These are phyloP conservation scores for Dryas octopetala DNA, from an alignment of 306 rosid species.

Conservation along the genomic window DNA sequence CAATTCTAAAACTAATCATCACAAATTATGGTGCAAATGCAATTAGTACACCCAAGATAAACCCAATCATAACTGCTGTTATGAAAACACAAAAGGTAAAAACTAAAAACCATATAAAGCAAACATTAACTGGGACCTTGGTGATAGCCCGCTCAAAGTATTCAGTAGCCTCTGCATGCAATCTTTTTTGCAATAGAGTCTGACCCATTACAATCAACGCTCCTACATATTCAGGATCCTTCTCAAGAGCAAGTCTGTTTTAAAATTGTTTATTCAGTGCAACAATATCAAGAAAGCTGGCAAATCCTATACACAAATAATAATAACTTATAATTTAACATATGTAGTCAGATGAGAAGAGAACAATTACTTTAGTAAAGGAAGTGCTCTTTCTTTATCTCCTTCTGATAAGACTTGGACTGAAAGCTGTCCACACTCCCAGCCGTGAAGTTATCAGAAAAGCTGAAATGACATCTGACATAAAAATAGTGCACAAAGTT, in stretches of 20 bases:
- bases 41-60: slow-evolving; percentile 6
- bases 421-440: slow-evolving; percentile 58
- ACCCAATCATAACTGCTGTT: background rate
- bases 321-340: background rate
- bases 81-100: slow-evolving; percentile 12
- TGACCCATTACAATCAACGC: slow-evolving; percentile 86
- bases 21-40: background rate
- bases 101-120: slow-evolving; percentile 9
- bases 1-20: background rate
- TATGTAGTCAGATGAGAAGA: slow-evolving; percentile 15
- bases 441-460: slow-evolving; percentile 24
- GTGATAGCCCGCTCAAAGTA: slow-evolving; percentile 71
- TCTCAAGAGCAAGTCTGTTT: slow-evolving; percentile 71
- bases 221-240: slow-evolving; percentile 72
- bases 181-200: slow-evolving; percentile 62
- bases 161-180: slow-evolving; percentile 53
- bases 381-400: slow-evolving; percentile 65
- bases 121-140: slow-evolving; percentile 45
- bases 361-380: slow-evolving; percentile 61
- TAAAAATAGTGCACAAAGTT: slow-evolving; percentile 9
- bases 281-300: too few relatives aligned
- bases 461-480: slow-evolving; percentile 6
- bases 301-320: background rate
- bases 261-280: slow-evolving; percentile 20
- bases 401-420: slow-evolving; percentile 52